Evolutionary conservation across 805 yeast genomes (phyloP).

Genomic region (Candida orba): DNA sequence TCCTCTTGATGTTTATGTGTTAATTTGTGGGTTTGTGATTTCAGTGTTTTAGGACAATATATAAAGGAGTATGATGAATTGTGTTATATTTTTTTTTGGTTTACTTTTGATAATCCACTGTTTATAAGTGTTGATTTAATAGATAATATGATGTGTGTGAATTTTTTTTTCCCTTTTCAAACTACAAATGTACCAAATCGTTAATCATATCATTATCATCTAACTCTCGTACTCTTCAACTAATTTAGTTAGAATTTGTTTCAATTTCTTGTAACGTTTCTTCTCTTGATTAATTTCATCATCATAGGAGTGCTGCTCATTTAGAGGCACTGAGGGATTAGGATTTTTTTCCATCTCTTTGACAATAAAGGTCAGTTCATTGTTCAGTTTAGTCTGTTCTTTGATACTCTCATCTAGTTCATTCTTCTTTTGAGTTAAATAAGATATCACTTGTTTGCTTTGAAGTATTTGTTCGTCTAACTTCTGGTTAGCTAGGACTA

Average conservation of each 20-base stretch:
- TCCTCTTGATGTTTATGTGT: neutral
- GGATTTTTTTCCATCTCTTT: constrained; percentile 2
- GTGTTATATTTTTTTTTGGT: no score
- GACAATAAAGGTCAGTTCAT: neutral
- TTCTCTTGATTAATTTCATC: constrained; percentile 8
- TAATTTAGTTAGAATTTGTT: constrained; percentile 3
- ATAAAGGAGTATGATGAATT: no score
- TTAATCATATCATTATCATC: neutral
- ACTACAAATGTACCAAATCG: no score
- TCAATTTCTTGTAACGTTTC: constrained; percentile 6
- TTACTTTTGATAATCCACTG: no score
- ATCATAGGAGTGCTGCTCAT: neutral
- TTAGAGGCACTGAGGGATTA: neutral
- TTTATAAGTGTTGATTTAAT: no score
- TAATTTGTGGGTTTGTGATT: neutral
- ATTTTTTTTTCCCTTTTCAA: no score
- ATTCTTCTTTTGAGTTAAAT: neutral
- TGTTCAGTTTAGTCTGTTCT: constrained; percentile 2
- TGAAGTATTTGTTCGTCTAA: constrained; percentile 13
- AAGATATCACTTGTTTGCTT: neutral
- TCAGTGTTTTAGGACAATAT: neutral
- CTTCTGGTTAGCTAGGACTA: constrained; percentile 12
- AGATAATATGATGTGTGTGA: no score
- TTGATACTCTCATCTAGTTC: constrained; percentile 2
- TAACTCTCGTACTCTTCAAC: neutral